Conservation (phyloP, 2,329 filamentous ascomycete genomes). For the Talaromyces verruculosus region DNA sequence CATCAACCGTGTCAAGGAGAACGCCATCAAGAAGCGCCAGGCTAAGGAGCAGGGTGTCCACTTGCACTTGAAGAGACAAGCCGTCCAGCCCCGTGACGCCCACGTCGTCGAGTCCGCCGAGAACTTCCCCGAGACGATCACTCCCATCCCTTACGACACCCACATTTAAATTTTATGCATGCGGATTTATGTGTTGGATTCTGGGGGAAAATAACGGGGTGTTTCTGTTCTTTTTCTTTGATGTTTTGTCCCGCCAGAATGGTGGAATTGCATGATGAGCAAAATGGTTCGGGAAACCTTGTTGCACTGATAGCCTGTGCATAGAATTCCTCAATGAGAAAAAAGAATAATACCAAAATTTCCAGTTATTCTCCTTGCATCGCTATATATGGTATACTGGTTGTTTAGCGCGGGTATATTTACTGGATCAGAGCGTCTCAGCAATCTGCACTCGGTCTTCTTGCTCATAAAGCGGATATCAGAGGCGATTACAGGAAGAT, state of each 20-base stretch:
- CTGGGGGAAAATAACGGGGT: constrained; percentile 37
- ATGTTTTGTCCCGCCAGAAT: constrained; percentile 30
- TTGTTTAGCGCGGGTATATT: too few relatives aligned
- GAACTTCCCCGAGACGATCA: constrained; percentile 86
- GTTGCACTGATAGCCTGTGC: constrained; percentile 38
- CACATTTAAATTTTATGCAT: constrained; percentile 71
- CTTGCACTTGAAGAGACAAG: constrained; percentile 90
- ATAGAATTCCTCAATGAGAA: constrained; percentile 48
- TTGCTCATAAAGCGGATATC: neutral
- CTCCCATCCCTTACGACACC: constrained; percentile 94
- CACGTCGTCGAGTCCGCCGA: constrained; percentile 76
- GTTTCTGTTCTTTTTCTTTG: constrained; percentile 33
- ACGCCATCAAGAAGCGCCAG: constrained; percentile 88
- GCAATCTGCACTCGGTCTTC: too few relatives aligned
- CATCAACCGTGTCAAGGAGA: constrained; percentile 92
- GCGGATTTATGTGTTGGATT: constrained; percentile 33
- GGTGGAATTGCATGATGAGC: constrained; percentile 40
- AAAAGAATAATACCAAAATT: constrained; percentile 35
- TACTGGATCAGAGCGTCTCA: too few relatives aligned
- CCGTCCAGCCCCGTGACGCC: constrained; percentile 74
- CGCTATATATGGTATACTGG: too few relatives aligned
- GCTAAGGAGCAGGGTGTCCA: constrained; percentile 85
- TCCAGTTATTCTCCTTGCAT: constrained; percentile 24
- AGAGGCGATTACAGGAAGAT: neutral
- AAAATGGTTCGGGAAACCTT: constrained; percentile 41